A percentile compares a stretch with the other conserved stretches of the same genome.
Evolutionary conservation across 331 rosid species (phyloP).

Genomic region (Acacia pycnantha): DNA sequence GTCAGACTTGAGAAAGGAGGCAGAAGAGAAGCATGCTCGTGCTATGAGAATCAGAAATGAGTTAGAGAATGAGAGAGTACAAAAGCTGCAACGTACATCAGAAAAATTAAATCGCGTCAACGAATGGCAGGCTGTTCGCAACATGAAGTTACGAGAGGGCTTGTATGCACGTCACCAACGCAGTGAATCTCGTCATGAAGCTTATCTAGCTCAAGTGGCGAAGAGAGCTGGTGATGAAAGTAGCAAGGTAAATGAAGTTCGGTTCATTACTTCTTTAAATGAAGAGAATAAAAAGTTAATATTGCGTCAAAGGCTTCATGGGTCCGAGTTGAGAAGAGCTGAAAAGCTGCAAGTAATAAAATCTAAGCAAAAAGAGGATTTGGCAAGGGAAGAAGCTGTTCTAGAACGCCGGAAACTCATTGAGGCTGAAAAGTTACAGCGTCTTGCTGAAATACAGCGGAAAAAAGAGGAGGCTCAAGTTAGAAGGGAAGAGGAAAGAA

Average conservation of each 20-base stretch:
- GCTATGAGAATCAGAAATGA: slow-evolving; percentile 95
- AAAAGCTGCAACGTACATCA: slow-evolving; percentile 89
- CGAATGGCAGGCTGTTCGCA: slow-evolving; percentile 93
- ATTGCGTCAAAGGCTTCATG: slow-evolving; percentile 93
- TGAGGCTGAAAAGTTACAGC: slow-evolving; percentile 97
- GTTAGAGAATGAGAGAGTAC: slow-evolving; percentile 93
- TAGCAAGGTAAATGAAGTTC: slow-evolving; percentile 99
- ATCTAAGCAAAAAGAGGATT: slow-evolving; percentile 94
- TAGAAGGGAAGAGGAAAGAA: slow-evolving; percentile 98
- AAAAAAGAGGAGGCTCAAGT: slow-evolving; percentile 96
- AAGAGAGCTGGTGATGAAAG: slow-evolving; percentile 99
- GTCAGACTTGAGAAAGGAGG: slow-evolving; percentile 82
- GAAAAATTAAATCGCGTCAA: slow-evolving; percentile 85
- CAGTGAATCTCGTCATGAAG: slow-evolving; percentile 96
- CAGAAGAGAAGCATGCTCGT: slow-evolving; percentile 96
- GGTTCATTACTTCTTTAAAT: slow-evolving; percentile 90
- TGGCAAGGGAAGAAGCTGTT: slow-evolving; percentile 99
- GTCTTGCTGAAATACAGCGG: slow-evolving; percentile 94
- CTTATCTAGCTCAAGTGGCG: slow-evolving; percentile 92
- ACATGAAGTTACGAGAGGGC: slow-evolving; percentile 90
- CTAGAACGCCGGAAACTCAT: slow-evolving; percentile 87
- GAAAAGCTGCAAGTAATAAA: slow-evolving; percentile 94
- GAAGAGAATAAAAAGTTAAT: slow-evolving; percentile 91
- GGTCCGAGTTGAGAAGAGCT: slow-evolving; percentile 95
- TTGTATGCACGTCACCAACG: slow-evolving; percentile 98